Evolutionary conservation across 75 land plant genomes (phyloP), one percentile per base, ranked within the genome.

Genomic region (Larix kaempferi): DNA sequence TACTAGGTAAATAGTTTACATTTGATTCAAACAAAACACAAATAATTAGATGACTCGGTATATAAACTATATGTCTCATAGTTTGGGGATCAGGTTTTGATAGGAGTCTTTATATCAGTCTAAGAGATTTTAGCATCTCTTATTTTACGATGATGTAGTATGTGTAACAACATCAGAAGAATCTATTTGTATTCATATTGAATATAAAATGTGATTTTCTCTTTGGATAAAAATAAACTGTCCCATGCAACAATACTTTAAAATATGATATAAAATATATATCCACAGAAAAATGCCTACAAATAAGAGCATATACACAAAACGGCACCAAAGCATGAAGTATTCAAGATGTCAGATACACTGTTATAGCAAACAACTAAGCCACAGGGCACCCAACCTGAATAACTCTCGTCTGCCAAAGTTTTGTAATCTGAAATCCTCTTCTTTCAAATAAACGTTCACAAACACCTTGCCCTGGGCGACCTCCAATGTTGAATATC

Each of bases 401-500:
- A 74, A 88, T 84, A 56, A 97, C 87, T 86, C 93, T 97, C 10
- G 98, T 97, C 76, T 97, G 99, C 99, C 99, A 97, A 73, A 97
- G 84, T 80, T 88, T 97, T 67, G 79, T 87, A 64, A 94, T 88
- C 22, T 73, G 84, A 77, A 97, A 88, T 58, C 99, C 99, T 75
- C 99, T 86, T 62, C 99, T 92, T 67, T 88, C 88, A 87, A 97
- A 97, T 58, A 97, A 74, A 56, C 99, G 93, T 67, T 85, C 88
- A 78, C 95, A 92, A 58, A 97, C 99, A 79, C 84, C 93, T 85
- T 94, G 99, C 63, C 99, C 99, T 77, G 99, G 99, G 52, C 99
- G 90, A 22, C 99, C 99, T 56, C 99, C 99, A 80, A 97, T 97
- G 83, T 97, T 97, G 64, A 97, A 97, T 39, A 97, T 86, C 98